Percentiles rank a stretch among this genome's conserved stretches.
These are phyloP conservation scores for Glutinoglossum americanum DNA, from an alignment of 495 filamentous ascomycete species.

Conservation along the genomic window DNA sequence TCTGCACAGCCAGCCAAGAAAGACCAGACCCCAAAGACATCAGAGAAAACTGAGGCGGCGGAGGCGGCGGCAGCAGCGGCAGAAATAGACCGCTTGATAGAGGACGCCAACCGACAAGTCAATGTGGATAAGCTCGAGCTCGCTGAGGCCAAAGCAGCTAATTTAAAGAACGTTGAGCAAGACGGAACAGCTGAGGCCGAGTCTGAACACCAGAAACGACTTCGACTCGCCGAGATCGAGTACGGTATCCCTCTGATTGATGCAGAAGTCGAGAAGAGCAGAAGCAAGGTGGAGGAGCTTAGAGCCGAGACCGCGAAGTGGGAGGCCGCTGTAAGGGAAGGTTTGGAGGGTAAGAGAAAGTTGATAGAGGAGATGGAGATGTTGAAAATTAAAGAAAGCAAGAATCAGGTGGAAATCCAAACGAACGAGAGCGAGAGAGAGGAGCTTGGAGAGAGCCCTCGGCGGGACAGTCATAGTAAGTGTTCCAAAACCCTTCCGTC, in stretches of 20 bases:
- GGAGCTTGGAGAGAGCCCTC: constrained; percentile 1
- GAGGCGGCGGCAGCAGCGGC: not conserved
- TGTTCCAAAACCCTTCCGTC: too few relatives aligned
- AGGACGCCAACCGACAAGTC: not conserved
- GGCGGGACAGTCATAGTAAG: not conserved
- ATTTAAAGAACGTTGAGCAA: not conserved
- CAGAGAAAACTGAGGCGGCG: not conserved
- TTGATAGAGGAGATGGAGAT: constrained; percentile 23
- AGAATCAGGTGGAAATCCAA: constrained; percentile 20
- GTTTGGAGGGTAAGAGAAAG: constrained; percentile 16
- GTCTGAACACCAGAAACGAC: not conserved
- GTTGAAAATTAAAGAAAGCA: constrained; percentile 23
- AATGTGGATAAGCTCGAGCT: not conserved
- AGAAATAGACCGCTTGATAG: constrained; percentile 1
- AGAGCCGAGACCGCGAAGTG: constrained; percentile 35
- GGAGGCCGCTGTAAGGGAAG: constrained; percentile 33
- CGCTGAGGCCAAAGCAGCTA: not conserved
- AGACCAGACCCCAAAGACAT: not conserved
- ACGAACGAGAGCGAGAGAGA: constrained; percentile 14
- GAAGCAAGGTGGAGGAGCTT: constrained; percentile 29
- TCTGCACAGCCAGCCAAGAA: not conserved
- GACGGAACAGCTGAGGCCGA: not conserved
- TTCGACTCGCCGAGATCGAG: constrained; percentile 32
- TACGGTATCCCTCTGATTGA: constrained; percentile 35
- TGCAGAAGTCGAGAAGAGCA: constrained; percentile 27